Evolutionary conservation across 208 protist species (phyloP), one percentile per base, ranked within the genome.

Genomic region (Trichomonas vaginalis): DNA sequence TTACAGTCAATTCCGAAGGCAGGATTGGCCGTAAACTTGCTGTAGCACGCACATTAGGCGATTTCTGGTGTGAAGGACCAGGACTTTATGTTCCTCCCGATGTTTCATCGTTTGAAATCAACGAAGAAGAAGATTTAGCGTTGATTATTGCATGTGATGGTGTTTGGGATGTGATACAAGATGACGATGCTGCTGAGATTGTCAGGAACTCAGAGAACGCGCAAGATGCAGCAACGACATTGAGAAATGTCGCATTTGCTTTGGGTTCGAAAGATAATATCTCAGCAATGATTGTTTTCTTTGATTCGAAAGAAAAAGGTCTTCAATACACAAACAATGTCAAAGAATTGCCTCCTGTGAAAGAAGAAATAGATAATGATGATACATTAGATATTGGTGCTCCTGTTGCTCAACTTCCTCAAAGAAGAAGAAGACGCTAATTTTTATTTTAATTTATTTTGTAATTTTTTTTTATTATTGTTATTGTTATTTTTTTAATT

Each of bases 81-180:
- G 86, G 86, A 14, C 4, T 92, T 0, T 92, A 51, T 51, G 45
- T 92, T 51, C 12, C 42, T 6, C 86, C 86, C 3, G 86, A 92
- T 51, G 35, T 92, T 14, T 14, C 6, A 42, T 27, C 14, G 39
- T 45, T 92, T 51, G n/a, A 23, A 0, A n/a, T 92, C 86, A 70
- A 12, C n/a, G 35, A 42, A 27, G 8, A 48, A 39, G 42, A 51
- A 37, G 40, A 48, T 15, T 46, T 35, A 4, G 35, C 37, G 48
- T 92, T 92, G 27, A 92, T 92, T 47, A n/a, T 92, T 92, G 86
- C 86, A 21, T 92, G 86, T 39, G 86, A 92, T 51, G 86, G 86
- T 51, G 15, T 92, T 21, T 92, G 86, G 86, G 86, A 92, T 92
- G 86, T 92, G 4, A 51, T 92, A 8, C 39, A 40, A 12, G 45